Percentiles rank a stretch among this genome's conserved stretches.
These are phyloP conservation scores for Citropsis articulata DNA, from an alignment of 345 rosid species.

Conservation along the genomic window DNA sequence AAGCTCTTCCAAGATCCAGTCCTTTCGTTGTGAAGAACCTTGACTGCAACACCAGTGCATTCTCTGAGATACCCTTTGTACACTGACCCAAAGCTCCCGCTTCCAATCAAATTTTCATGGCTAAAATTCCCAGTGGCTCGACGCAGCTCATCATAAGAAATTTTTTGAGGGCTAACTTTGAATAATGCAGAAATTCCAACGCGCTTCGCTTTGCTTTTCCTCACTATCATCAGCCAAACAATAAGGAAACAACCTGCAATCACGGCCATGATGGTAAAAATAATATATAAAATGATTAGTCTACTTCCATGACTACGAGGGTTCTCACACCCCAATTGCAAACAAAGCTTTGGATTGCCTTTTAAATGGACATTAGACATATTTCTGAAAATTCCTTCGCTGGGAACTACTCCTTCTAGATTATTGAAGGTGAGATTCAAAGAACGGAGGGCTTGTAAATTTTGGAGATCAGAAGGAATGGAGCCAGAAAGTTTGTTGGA, in stretches of 20 bases:
- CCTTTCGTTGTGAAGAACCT: conserved; percentile 35
- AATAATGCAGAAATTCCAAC: conserved; percentile 2
- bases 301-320: neutral
- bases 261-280: conserved; percentile 10
- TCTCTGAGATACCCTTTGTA: no score
- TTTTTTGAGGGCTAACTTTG: conserved; percentile 20
- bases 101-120: conserved; percentile 38
- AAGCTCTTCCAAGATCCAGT: conserved; percentile 42
- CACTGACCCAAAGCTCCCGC: conserved; percentile 43
- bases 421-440: conserved; percentile 51
- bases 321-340: conserved; percentile 4
- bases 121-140: conserved; percentile 39
- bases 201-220: conserved; percentile 19
- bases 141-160: conserved; percentile 45
- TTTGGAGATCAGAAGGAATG: conserved; percentile 38
- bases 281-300: conserved; percentile 15
- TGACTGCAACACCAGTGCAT: neutral
- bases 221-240: conserved; percentile 13
- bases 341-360: conserved; percentile 6
- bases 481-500: conserved; percentile 43
- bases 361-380: conserved; percentile 1
- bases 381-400: conserved; percentile 30
- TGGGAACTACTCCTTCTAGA: conserved; percentile 42
- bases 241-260: conserved; percentile 9
- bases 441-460: conserved; percentile 28